Evolutionary conservation across 2,329 filamentous ascomycete genomes (phyloP).

Genomic region (Cladosporium sp.): DNA sequence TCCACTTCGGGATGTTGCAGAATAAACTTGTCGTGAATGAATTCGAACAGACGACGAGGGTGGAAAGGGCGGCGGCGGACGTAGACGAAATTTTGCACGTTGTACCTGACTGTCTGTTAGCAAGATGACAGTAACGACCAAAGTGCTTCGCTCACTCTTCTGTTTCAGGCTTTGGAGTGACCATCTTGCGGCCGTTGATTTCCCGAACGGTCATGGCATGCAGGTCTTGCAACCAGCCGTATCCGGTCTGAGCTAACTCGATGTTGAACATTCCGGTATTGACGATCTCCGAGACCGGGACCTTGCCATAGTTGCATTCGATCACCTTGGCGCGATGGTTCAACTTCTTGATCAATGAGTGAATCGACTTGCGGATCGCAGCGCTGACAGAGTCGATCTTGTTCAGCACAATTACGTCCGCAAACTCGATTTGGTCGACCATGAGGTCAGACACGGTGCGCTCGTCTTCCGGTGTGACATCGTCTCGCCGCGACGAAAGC

Average conservation of each 20-base stretch:
- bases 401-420: slow-evolving; percentile 66
- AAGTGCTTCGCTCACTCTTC: slow-evolving; percentile 47
- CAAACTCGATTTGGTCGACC: slow-evolving; percentile 73
- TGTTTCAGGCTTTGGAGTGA: slow-evolving; percentile 64
- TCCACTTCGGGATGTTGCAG: slow-evolving; percentile 34
- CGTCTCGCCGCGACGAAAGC: slow-evolving; percentile 55
- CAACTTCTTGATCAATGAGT: slow-evolving; percentile 42
- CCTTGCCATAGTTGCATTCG: slow-evolving; percentile 52
- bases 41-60: slow-evolving; percentile 35
- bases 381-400: slow-evolving; percentile 57
- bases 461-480: slow-evolving; percentile 61
- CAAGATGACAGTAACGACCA: background rate
- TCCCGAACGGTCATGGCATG: slow-evolving; percentile 61
- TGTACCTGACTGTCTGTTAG: slow-evolving; percentile 42
- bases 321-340: slow-evolving; percentile 63
- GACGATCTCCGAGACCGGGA: slow-evolving; percentile 58
- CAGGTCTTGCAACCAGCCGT: slow-evolving; percentile 65
- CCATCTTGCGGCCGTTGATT: slow-evolving; percentile 47
- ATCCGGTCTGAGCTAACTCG: slow-evolving; percentile 56
- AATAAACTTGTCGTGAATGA: slow-evolving; percentile 40
- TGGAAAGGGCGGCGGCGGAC: slow-evolving; percentile 44
- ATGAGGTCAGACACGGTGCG: slow-evolving; percentile 68
- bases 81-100: slow-evolving; percentile 66
- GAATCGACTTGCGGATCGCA: slow-evolving; percentile 28
- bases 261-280: slow-evolving; percentile 61